Percentiles rank a stretch among this genome's conserved stretches.
These are phyloP conservation scores for Penicillium atrosanguineum DNA, from an alignment of 495 filamentous ascomycete species.

Conservation along the genomic window DNA sequence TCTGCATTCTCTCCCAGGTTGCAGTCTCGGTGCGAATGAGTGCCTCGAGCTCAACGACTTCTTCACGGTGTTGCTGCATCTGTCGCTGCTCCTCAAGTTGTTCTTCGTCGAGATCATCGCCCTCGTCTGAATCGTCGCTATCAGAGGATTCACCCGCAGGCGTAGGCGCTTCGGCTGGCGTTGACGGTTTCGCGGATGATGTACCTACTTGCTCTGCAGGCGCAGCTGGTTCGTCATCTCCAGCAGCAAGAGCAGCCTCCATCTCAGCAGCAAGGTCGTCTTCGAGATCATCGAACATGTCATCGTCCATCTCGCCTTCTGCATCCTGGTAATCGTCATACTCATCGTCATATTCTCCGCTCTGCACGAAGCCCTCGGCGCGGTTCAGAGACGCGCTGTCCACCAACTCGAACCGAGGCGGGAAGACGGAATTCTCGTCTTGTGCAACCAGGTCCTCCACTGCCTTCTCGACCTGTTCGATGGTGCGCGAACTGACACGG, in stretches of 20 bases:
- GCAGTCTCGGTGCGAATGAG: conserved; percentile 45
- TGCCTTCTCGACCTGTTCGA: conserved; percentile 81
- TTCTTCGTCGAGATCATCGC: conserved; percentile 59
- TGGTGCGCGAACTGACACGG: conserved; percentile 75
- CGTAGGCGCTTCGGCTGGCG: conserved; percentile 28
- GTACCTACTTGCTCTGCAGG: conserved; percentile 30
- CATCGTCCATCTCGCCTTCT: conserved; percentile 51
- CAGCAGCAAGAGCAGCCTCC: conserved; percentile 52
- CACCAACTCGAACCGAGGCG: conserved; percentile 59
- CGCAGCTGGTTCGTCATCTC: conserved; percentile 35
- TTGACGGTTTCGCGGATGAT: conserved; percentile 35
- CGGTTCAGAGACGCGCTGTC: conserved; percentile 57
- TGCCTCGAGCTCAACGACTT: conserved; percentile 47
- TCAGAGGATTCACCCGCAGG: conserved; percentile 36
- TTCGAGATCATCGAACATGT: conserved; percentile 55
- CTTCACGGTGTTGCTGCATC: conserved; percentile 48
- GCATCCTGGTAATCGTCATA: conserved; percentile 56
- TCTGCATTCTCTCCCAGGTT: conserved; percentile 41
- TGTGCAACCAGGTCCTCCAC: conserved; percentile 72
- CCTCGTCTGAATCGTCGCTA: conserved; percentile 56
- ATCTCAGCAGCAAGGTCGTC: conserved; percentile 57
- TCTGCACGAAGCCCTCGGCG: conserved; percentile 42
- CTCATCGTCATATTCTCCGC: conserved; percentile 46
- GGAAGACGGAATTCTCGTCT: conserved; percentile 58
- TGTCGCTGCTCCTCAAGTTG: conserved; percentile 46